phyloP scores from a whole-genome alignment of 2,329 filamentous ascomycete genomes.

The Botrytis fabae region DNA sequence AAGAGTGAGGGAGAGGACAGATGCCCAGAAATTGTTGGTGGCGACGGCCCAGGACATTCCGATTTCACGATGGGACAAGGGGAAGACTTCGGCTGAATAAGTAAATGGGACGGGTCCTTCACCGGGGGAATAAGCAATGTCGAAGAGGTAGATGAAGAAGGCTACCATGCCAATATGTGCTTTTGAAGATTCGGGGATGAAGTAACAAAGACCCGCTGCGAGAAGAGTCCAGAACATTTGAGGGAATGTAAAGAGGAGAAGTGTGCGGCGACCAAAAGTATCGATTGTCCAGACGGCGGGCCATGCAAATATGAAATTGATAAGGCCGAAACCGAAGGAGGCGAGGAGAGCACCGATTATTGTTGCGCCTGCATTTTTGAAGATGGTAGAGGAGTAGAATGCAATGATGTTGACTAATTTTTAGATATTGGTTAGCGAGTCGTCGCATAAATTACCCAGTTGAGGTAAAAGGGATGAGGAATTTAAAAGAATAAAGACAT shows the following conservation, averaged over 20 bases:
- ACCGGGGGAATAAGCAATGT: constrained; percentile 64
- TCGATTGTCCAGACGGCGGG: constrained; percentile 61
- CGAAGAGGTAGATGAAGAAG: constrained; percentile 65
- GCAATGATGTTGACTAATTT: constrained; percentile 63
- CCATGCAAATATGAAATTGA: constrained; percentile 65
- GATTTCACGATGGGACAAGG: constrained; percentile 62
- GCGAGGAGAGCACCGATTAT: constrained; percentile 58
- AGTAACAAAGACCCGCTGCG: constrained; percentile 60
- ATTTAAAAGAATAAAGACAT: constrained; percentile 40
- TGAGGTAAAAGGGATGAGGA: neutral
- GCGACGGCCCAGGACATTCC: constrained; percentile 65
- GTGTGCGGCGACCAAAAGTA: constrained; percentile 62
- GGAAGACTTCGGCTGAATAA: constrained; percentile 64
- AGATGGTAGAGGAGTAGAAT: constrained; percentile 70
- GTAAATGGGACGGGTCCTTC: constrained; percentile 64
- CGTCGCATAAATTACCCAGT: neutral
- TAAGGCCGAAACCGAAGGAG: constrained; percentile 64
- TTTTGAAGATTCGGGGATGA: constrained; percentile 44
- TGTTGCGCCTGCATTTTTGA: constrained; percentile 56
- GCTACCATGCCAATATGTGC: constrained; percentile 56
- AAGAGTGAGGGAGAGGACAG: constrained; percentile 60
- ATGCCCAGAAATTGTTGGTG: constrained; percentile 59
- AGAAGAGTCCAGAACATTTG: constrained; percentile 68
- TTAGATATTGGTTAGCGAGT: neutral
- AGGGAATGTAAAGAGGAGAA: constrained; percentile 66